Conservation (phyloP, 208 protist genomes). For the Leishmania major region DNA sequence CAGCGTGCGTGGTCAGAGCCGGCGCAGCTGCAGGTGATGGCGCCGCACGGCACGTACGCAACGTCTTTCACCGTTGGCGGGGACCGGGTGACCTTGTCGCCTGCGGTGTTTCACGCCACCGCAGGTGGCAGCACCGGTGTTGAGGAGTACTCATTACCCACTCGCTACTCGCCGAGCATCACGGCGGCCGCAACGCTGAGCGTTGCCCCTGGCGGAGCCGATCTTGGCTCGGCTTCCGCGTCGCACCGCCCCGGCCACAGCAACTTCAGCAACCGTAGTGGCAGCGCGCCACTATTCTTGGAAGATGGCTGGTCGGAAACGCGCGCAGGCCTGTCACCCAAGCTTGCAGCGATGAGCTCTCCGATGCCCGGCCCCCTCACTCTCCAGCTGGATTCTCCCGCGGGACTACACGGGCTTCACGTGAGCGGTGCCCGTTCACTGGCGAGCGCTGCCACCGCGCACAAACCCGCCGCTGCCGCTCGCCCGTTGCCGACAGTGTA, state of each 20-base stretch:
- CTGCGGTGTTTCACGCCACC: not conserved
- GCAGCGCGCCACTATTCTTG: conserved; percentile 5
- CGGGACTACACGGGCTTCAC: conserved; percentile 3
- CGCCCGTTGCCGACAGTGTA: conserved; percentile 42
- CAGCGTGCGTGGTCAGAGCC: conserved; percentile 40
- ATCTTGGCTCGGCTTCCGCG: not conserved
- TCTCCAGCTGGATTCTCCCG: conserved; percentile 12
- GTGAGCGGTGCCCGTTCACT: not conserved
- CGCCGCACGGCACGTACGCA: conserved; percentile 21
- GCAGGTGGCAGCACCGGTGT: not conserved
- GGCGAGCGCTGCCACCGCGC: not conserved
- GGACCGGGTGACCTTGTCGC: conserved; percentile 19
- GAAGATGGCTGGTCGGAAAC: conserved; percentile 30
- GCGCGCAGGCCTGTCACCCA: conserved; percentile 15
- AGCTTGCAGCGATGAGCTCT: conserved; percentile 1
- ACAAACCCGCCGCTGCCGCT: not conserved
- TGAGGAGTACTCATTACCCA: conserved; percentile 26
- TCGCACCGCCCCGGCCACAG: not conserved
- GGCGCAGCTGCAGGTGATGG: conserved; percentile 32
- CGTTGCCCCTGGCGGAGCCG: not conserved
- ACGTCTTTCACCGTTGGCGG: conserved; percentile 24
- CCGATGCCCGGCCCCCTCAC: conserved; percentile 4
- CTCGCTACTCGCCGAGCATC: conserved; percentile 25
- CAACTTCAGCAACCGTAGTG: not conserved
- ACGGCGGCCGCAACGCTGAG: conserved; percentile 7